Evolutionary conservation across 768 basidiomycete genomes (phyloP).

Genomic region (Psilocybe azurescens): DNA sequence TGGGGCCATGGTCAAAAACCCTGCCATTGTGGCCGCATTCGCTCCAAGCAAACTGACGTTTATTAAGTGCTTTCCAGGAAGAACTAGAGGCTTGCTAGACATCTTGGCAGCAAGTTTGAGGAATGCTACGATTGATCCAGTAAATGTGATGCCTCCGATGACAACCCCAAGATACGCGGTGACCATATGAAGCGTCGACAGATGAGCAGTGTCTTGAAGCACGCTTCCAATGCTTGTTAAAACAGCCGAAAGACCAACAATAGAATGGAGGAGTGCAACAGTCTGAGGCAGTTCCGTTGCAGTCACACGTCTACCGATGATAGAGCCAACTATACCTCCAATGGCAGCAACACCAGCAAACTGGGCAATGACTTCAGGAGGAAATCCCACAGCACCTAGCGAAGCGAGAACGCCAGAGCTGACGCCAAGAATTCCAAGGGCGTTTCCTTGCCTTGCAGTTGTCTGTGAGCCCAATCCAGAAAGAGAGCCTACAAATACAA

Average conservation of each 20-base stretch:
- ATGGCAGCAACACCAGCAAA: slow-evolving; percentile 78
- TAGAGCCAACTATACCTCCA: slow-evolving; percentile 71
- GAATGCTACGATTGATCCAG: slow-evolving; percentile 90
- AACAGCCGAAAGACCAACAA: slow-evolving; percentile 90
- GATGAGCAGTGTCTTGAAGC: slow-evolving; percentile 69
- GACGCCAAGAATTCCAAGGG: slow-evolving; percentile 87
- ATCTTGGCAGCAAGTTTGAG: slow-evolving; percentile 85
- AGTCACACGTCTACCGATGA: slow-evolving; percentile 83
- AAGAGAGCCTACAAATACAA: slow-evolving; percentile 60
- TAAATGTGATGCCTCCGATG: slow-evolving; percentile 89
- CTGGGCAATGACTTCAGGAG: slow-evolving; percentile 73
- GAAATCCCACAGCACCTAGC: slow-evolving; percentile 82
- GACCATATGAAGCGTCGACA: slow-evolving; percentile 75
- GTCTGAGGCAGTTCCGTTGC: slow-evolving; percentile 89
- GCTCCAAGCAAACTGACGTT: slow-evolving; percentile 74
- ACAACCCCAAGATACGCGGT: slow-evolving; percentile 88
- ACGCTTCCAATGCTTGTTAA: slow-evolving; percentile 87
- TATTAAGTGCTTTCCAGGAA: slow-evolving; percentile 81
- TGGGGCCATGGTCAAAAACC: slow-evolving; percentile 74
- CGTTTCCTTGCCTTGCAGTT: slow-evolving; percentile 88
- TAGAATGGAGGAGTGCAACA: slow-evolving; percentile 80
- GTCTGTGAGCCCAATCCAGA: slow-evolving; percentile 80
- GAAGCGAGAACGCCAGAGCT: slow-evolving; percentile 82
- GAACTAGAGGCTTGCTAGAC: slow-evolving; percentile 70
- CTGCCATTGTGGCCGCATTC: slow-evolving; percentile 76